Base-by-base conservation (phyloP, 1,139 yeast species). In the Saccharomyces pastorianus region DNA sequence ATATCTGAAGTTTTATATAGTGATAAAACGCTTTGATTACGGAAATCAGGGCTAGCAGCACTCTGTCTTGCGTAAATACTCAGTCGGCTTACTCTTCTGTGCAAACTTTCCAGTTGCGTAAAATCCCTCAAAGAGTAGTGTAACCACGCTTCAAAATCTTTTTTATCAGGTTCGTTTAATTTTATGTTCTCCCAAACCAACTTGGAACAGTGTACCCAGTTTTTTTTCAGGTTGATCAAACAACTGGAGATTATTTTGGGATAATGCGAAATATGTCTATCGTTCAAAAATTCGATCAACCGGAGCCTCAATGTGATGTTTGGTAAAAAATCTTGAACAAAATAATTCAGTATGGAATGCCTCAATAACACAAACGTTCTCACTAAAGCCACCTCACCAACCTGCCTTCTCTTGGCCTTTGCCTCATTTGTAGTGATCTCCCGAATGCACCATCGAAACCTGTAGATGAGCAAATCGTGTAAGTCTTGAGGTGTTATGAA, bases 341-440 rank as follows among this genome's bases (percentile, higher is more conserved):
- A 86, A 65, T 85, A 85, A 66, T 86, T 91, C 57, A 88, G 71
- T 32, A 93, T 71, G 96, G 98, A 93, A 70, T 89, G 96, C 63
- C 98, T 79, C 50, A 93, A 65, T 38, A 88, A 84, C 44, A 89
- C 96, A 73, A 91, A 93, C 0, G 95, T 85, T 61, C 98, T 78
- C 44, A 91, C 79, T n/a, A 88, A 73, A 1, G 86, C 85, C 51
- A 86, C 75, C 59, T 84, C 80, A 4, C 95, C 95, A 8, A 79
- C 67, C 56, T 74, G 78, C n/a, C 71, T 68, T 47, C 73, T 72
- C 25, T 72, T 66, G 28, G 69, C 73, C 49, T 69, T 68, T 6
- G 63, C 59, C 11, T 49, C 53, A 34, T 60, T 64, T 60, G 63
- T 48, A 56, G 62, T 49, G 69, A 75, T 63, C 67, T 75, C 65